phyloP scores from a whole-genome alignment of 495 filamentous ascomycete genomes.

The Penicillium taxi region DNA sequence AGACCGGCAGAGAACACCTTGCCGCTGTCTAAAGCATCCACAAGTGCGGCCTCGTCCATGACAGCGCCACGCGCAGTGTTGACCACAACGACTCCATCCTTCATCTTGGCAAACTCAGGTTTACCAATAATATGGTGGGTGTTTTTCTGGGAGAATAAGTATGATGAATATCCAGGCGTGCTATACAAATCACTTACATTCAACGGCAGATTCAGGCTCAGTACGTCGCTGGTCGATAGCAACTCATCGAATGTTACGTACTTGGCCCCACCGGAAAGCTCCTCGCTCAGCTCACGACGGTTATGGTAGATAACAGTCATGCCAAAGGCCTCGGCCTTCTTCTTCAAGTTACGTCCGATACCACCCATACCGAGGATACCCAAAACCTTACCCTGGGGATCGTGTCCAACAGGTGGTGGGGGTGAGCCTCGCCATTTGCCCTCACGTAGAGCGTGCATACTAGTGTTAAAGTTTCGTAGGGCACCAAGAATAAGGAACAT shows the following conservation, averaged over 20 bases:
- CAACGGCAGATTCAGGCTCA: slow-evolving; percentile 69
- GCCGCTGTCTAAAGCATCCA: slow-evolving; percentile 52
- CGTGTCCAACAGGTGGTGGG: slow-evolving; percentile 45
- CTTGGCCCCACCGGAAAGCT: slow-evolving; percentile 50
- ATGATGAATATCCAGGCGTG: not conserved
- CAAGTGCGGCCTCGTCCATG: slow-evolving; percentile 64
- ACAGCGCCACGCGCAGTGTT: slow-evolving; percentile 64
- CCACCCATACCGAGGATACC: slow-evolving; percentile 85
- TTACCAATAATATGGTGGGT: slow-evolving; percentile 60
- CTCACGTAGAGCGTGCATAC: slow-evolving; percentile 52
- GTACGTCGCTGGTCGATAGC: slow-evolving; percentile 57
- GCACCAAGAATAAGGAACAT: slow-evolving; percentile 75
- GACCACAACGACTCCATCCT: slow-evolving; percentile 60
- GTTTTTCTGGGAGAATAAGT: slow-evolving; percentile 36
- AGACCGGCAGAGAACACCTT: slow-evolving; percentile 55
- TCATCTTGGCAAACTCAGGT: slow-evolving; percentile 59
- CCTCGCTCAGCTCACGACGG: slow-evolving; percentile 42
- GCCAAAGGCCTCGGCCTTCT: slow-evolving; percentile 51
- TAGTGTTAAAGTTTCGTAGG: slow-evolving; percentile 58
- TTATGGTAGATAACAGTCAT: slow-evolving; percentile 69
- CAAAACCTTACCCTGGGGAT: slow-evolving; percentile 57
- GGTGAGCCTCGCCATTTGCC: slow-evolving; percentile 50
- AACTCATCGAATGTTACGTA: slow-evolving; percentile 66
- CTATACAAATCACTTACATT: slow-evolving; percentile 48
- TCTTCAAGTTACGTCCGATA: slow-evolving; percentile 59